Evolutionary conservation across 257 asterid species (phyloP), one percentile per base, ranked within the genome.

Genomic region (Petunia secreta): DNA sequence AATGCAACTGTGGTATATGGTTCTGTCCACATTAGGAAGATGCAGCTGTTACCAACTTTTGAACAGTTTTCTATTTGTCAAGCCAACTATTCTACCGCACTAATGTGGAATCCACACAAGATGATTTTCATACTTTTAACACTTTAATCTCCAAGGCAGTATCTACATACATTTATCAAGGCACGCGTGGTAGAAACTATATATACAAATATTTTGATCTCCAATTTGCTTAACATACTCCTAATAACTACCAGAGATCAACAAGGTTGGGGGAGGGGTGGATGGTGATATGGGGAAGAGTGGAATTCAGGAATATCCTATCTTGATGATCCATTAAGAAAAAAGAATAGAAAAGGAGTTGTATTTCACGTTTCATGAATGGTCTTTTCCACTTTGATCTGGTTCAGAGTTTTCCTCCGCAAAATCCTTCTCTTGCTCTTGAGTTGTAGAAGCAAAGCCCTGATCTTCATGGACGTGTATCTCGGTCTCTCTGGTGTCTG

Each of bases 391-490:
- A 43, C 71, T 74, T 78, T 80, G 78, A 60, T 81, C 85, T 15
- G 82, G 71, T 83, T 63, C 88, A 66, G 85, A 81, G 77, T 40
- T 81, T 60, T 86, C 85, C 63, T 74, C 84, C 1, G 90, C 62
- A 13, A 81, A 87, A 63, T 85, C 90, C 25, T 8, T 39, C 11
- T 87, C 95, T 15, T 87, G 90, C 82, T 81, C 92, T 63, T 83
- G 91, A 60, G 66, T 63, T 80, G 44, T 81, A 43, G 83, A 79
- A 67, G 88, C 76, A 63, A 68, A 62, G 77, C 73, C 77, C n/a
- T 64, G 84, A 15, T 87, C 91, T 34, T 88, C 90, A 75, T 75
- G 83, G 67, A 77, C 75, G 16, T 50, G 85, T 40, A 82, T 79
- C 67, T 80, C 82, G 77, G 78, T 85, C 74, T 89, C 93, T 69